These are phyloP conservation scores for Waitea zeae DNA, from an alignment of 1,284 basidiomycete genomes.

Conservation along the genomic window DNA sequence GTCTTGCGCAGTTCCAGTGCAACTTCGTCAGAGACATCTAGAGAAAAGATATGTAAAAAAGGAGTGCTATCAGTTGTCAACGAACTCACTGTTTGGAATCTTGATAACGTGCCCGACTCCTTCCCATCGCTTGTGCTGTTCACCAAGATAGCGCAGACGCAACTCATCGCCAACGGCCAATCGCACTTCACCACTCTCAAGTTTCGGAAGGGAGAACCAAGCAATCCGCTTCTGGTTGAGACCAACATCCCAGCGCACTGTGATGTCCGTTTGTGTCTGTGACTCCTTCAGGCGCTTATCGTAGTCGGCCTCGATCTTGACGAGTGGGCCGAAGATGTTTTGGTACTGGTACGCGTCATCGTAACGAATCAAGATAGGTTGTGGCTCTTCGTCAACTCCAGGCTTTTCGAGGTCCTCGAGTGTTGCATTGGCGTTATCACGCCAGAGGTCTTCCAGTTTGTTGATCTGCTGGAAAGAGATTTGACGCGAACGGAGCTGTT, in stretches of 20 bases:
- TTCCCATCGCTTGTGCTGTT: constrained; percentile 87
- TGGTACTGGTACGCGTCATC: constrained; percentile 99
- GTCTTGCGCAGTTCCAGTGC: constrained; percentile 82
- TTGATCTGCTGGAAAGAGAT: constrained; percentile 97
- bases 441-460: constrained; percentile 94
- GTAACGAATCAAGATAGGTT: constrained; percentile 78
- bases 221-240: constrained; percentile 96
- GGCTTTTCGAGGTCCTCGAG: constrained; percentile 95
- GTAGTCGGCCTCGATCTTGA: constrained; percentile 99
- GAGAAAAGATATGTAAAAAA: constrained; percentile 3
- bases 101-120: constrained; percentile 97
- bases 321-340: constrained; percentile 95
- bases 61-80: neutral
- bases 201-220: constrained; percentile 91
- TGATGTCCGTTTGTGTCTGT: constrained; percentile 94
- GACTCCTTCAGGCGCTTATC: constrained; percentile 96
- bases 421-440: constrained; percentile 88
- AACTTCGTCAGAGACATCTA: constrained; percentile 96
- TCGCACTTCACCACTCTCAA: constrained; percentile 95
- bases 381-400: constrained; percentile 92
- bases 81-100: constrained; percentile 85
- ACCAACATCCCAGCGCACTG: constrained; percentile 94
- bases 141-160: constrained; percentile 78
- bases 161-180: constrained; percentile 96
- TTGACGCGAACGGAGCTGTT: constrained; percentile 88